Base-by-base conservation (phyloP, 176 grass and related monocot species). In the Carex cristatella region DNA sequence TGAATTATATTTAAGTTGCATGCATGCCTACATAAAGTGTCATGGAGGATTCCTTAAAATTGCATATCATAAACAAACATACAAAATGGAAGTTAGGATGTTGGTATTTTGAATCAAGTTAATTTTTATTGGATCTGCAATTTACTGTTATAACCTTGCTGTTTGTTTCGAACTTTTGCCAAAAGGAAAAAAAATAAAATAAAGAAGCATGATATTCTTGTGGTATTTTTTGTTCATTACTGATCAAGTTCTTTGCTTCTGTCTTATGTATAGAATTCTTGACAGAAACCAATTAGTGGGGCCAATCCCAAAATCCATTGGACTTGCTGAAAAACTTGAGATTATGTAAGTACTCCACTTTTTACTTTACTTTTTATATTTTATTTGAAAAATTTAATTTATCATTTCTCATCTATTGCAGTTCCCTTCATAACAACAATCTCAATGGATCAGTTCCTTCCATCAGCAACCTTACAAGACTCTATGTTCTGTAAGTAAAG, bases 321-420 rank as follows among this genome's bases (percentile, higher is more conserved):
- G 89, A 32, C 79, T 87, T 49, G 84, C 94, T 83, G n/a, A 1
- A 70, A 23, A 31, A 6, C 90, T 93, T 6, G 89, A 93, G 88
- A 81, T 97, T 69, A 92, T 97, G 91, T 94, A 90, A 93, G 94
- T 94, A 5, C 88, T 87, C 55, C 38, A 40, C 30, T 28, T 73
- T 77, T 4, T 10, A 86, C 61, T 46, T 3, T 33, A 33, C 82
- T 57, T 18, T 31, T 48, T 30, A 61, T 35, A 31, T 10, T 61
- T 9, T 18, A 2, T 71, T 60, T 73, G 46, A 60, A 65, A 54
- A 8, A 62, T 91, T 60, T 80, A 68, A 28, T 61, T 77, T 32
- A 73, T 87, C 0, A 31, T 1, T 90, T 53, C 14, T 85, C 35
- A 80, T 60, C 62, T 65, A 4, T 85, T 68, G 83, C 79, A 97